Evolutionary conservation across 164 flowering plant genomes (phyloP).

Genomic region (Umbilicus rupestris): DNA sequence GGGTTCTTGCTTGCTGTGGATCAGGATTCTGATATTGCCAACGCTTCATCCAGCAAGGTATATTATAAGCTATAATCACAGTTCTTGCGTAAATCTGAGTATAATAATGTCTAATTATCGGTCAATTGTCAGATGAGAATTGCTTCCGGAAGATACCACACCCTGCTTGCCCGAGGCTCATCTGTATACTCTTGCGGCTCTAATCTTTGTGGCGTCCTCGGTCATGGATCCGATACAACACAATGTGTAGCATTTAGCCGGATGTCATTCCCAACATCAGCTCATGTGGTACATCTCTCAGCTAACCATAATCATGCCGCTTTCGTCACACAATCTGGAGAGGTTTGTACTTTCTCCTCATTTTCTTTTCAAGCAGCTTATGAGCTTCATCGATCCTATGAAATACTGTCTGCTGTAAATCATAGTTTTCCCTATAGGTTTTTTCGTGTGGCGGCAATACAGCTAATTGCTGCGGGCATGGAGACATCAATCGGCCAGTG

Average conservation of each 20-base stretch:
- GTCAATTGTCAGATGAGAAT: conserved; percentile 62
- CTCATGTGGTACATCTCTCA: conserved; percentile 62
- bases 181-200: conserved; percentile 90
- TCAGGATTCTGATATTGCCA: conserved; percentile 51
- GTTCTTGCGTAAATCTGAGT: neutral
- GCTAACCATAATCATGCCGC: conserved; percentile 93
- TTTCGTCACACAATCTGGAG: conserved; percentile 79
- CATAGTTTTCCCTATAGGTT: conserved; percentile 37
- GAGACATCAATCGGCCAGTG: conserved; percentile 62
- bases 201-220: conserved; percentile 86
- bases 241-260: conserved; percentile 63
- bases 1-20: conserved; percentile 84
- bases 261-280: conserved; percentile 46
- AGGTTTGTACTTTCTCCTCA: conserved; percentile 39
- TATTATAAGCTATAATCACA: conserved; percentile 15
- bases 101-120: neutral
- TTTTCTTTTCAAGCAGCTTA: neutral
- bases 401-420: neutral
- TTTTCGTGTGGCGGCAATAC: conserved; percentile 95
- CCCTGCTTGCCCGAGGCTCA: conserved; percentile 55
- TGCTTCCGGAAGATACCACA: conserved; percentile 83
- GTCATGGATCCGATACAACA: conserved; percentile 77
- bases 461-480: conserved; percentile 80
- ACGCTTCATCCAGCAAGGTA: conserved; percentile 88
- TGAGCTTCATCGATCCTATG: neutral